phyloP scores from a whole-genome alignment of 2,329 filamentous ascomycete species.

The Fusarium sp. region DNA sequence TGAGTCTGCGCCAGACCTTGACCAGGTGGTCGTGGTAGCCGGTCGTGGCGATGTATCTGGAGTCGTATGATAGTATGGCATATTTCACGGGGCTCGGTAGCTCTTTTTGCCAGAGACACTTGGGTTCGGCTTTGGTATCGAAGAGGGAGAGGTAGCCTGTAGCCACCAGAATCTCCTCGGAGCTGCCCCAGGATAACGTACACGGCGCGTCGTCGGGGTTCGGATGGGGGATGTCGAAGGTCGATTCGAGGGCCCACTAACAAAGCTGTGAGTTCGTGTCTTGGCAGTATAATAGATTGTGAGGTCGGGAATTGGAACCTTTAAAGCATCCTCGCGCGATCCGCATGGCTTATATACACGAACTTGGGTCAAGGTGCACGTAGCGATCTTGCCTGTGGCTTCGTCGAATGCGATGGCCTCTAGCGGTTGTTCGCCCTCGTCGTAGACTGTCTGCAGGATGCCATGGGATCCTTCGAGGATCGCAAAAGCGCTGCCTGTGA shows the following conservation, averaged over 20 bases:
- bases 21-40: constrained; percentile 83
- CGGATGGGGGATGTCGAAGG: constrained; percentile 59
- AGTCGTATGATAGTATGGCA: constrained; percentile 86
- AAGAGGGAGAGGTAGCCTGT: constrained; percentile 78
- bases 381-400: constrained; percentile 83
- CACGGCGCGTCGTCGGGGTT: constrained; percentile 51
- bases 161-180: constrained; percentile 85
- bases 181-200: constrained; percentile 84
- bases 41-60: constrained; percentile 84
- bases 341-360: constrained; percentile 83
- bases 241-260: constrained; percentile 73
- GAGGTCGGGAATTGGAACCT: constrained; percentile 63
- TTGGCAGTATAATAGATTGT: constrained; percentile 1
- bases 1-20: constrained; percentile 91
- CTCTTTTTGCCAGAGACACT: constrained; percentile 76
- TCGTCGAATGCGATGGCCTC: constrained; percentile 86
- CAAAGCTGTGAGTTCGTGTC: constrained; percentile 38
- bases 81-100: constrained; percentile 79
- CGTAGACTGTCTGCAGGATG: constrained; percentile 90
- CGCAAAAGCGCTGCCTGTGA: constrained; percentile 87
- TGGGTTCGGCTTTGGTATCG: constrained; percentile 59
- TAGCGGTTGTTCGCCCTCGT: constrained; percentile 76
- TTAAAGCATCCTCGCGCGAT: constrained; percentile 75
- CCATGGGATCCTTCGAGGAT: constrained; percentile 79
- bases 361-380: constrained; percentile 72